Conservation (phyloP, 306 rosid genomes). For the Lablab purpureus region DNA sequence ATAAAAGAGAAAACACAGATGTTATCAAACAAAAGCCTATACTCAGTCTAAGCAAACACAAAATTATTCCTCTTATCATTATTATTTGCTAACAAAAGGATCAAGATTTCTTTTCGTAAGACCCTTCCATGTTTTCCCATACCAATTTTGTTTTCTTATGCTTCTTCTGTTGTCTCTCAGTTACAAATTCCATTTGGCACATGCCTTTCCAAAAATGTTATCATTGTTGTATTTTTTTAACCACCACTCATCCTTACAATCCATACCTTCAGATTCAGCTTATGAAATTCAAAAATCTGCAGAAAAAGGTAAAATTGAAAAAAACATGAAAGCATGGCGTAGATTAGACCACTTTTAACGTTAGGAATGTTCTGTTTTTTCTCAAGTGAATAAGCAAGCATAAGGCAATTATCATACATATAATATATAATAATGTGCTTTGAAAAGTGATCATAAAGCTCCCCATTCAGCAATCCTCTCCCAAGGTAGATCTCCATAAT, state of each 20-base stretch:
- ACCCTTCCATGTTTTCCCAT: no score
- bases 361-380: conserved; percentile 69
- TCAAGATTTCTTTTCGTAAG: background rate
- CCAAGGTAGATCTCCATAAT: conserved; percentile 63
- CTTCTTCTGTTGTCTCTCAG: background rate
- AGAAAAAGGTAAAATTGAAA: conserved; percentile 25
- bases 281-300: conserved; percentile 19
- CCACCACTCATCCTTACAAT: background rate
- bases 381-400: conserved; percentile 3
- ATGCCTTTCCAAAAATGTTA: background rate
- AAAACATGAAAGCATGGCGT: conserved; percentile 56
- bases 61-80: background rate
- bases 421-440: conserved; percentile 50
- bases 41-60: conserved; percentile 8
- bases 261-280: conserved; percentile 27
- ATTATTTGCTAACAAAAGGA: background rate
- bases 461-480: conserved; percentile 57
- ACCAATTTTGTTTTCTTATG: background rate
- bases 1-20: conserved; percentile 40
- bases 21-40: conserved; percentile 12
- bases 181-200: background rate
- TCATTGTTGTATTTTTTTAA: background rate
- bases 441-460: conserved; percentile 76
- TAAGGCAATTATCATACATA: background rate
- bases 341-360: conserved; percentile 78